Conservation (phyloP, 140 eudicot genomes). For the Oenanthe javanica region DNA sequence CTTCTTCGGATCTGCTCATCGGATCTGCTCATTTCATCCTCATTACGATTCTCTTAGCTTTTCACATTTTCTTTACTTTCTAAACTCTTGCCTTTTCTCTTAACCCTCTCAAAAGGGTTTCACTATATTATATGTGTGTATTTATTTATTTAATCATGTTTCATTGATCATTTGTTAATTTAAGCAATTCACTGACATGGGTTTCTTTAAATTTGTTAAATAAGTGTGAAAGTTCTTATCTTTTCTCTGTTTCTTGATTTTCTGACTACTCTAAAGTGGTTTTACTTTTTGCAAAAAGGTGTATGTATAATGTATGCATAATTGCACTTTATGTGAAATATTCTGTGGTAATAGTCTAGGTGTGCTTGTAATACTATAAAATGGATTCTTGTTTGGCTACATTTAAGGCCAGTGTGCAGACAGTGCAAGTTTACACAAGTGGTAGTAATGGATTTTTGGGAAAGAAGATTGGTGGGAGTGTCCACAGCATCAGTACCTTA, state of each 20-base stretch:
- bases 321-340: neutral
- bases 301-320: neutral
- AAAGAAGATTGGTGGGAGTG: constrained; percentile 31
- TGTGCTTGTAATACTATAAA: neutral
- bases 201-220: neutral
- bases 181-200: neutral
- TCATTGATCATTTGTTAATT: neutral
- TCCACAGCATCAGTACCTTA: constrained; percentile 16
- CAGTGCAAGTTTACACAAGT: constrained; percentile 24
- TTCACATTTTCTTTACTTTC: neutral
- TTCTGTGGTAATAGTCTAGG: neutral
- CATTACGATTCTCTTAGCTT: neutral
- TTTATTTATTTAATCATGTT: neutral
- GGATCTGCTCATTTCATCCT: constrained; percentile 4
- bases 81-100: neutral
- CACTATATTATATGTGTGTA: neutral
- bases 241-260: neutral
- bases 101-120: constrained; percentile 10
- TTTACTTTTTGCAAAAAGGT: neutral
- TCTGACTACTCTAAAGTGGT: neutral
- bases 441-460: constrained; percentile 45
- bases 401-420: constrained; percentile 25
- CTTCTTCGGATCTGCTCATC: constrained; percentile 2
- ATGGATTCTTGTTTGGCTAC: constrained; percentile 56
- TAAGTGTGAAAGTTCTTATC: neutral